These are phyloP conservation scores for Tolypocladium guangdongense DNA, from an alignment of 2,329 filamentous ascomycete genomes.

Conservation along the genomic window DNA sequence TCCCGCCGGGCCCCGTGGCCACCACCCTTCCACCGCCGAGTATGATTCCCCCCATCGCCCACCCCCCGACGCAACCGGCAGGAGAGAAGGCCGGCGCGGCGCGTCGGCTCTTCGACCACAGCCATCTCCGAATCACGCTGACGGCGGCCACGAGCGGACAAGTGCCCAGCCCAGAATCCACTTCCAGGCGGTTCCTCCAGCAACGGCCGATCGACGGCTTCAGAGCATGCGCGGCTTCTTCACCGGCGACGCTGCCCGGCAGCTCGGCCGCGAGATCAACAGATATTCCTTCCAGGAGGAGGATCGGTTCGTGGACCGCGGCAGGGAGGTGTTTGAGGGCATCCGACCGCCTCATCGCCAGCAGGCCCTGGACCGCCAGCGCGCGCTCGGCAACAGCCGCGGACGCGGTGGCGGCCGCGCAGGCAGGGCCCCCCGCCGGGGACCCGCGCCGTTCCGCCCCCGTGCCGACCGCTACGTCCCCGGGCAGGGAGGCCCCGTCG, in stretches of 20 bases:
- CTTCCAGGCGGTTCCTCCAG: neutral
- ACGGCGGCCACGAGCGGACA: neutral
- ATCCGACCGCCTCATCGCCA: conserved; percentile 50
- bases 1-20: conserved; percentile 24
- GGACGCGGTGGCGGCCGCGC: conserved; percentile 12
- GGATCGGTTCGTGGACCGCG: conserved; percentile 58
- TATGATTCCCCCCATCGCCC: conserved; percentile 22
- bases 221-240: conserved; percentile 42
- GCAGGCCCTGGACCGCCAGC: conserved; percentile 22
- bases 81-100: conserved; percentile 41
- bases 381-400: conserved; percentile 16
- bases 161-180: neutral
- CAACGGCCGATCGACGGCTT: conserved; percentile 51
- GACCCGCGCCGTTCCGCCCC: conserved; percentile 9
- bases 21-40: conserved; percentile 13
- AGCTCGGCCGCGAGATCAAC: conserved; percentile 42
- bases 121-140: neutral
- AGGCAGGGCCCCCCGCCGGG: conserved; percentile 17
- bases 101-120: conserved; percentile 46
- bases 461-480: conserved; percentile 10
- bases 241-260: conserved; percentile 26
- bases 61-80: conserved; percentile 5
- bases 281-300: conserved; percentile 63
- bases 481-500: conserved; percentile 7
- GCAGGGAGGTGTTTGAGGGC: conserved; percentile 57